Conservation (phyloP, 2,329 filamentous ascomycete genomes). For the Alternaria ethzedia region DNA sequence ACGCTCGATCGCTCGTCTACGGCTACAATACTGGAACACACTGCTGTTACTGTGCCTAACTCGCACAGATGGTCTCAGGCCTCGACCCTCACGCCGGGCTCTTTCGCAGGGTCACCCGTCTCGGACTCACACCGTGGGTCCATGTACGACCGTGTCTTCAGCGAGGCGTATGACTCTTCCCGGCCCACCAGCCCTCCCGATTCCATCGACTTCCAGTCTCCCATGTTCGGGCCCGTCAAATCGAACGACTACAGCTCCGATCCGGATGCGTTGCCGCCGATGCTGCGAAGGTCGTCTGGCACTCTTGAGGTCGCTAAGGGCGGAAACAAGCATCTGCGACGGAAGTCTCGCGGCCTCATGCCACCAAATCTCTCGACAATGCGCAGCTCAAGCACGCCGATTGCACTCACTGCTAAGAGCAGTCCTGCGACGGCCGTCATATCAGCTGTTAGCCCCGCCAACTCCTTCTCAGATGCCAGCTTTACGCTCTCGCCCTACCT, state of each 20-base stretch:
- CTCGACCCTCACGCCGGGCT: conserved; percentile 70
- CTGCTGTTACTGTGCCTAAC: conserved; percentile 64
- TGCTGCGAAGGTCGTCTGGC: conserved; percentile 5
- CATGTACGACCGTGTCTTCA: conserved; percentile 77
- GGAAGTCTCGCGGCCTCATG: conserved; percentile 37
- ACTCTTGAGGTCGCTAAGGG: conserved; percentile 8
- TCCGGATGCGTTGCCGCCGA: conserved; percentile 14
- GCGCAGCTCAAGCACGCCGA: conserved; percentile 42
- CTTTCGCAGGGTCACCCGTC: conserved; percentile 79
- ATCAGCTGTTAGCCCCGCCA: conserved; percentile 39
- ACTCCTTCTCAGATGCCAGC: conserved; percentile 38
- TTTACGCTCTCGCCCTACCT: conserved; percentile 36
- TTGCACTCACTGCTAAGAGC: conserved; percentile 42
- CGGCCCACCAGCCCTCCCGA: conserved; percentile 78
- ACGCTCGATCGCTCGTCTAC: conserved; percentile 54
- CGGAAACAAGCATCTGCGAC: conserved; percentile 19
- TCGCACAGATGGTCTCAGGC: conserved; percentile 68
- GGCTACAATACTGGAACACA: conserved; percentile 69
- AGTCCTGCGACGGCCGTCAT: conserved; percentile 43
- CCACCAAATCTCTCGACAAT: conserved; percentile 38
- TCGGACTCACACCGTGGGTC: conserved; percentile 73
- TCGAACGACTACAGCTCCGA: conserved; percentile 30
- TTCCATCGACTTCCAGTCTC: conserved; percentile 66
- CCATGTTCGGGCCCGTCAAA: conserved; percentile 61
- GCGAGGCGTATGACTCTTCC: conserved; percentile 68